Base-by-base conservation (phyloP, 2,329 filamentous ascomycete genomes). In the Seiridium cupressi region DNA sequence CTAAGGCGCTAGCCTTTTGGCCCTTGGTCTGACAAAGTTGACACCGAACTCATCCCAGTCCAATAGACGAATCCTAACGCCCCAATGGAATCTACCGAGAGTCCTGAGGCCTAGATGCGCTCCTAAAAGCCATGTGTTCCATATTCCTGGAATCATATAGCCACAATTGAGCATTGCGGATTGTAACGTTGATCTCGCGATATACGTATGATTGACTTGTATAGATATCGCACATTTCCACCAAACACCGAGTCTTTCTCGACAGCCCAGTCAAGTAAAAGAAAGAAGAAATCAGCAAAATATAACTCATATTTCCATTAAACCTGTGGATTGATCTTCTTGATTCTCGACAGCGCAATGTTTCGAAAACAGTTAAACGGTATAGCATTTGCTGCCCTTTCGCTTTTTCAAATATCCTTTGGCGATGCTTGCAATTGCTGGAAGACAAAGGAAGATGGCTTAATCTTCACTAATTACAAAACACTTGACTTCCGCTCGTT, bases 361-460 rank as follows among this genome's bases (percentile, higher is more conserved):
- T 18, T 53, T 18, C 34, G 13, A 53, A 8, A 11, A 4, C 49
- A 40, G n/a, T 35, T 53, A 5, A 31, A 53, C 11, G 32, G 5
- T 36, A 11, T 53, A 36, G 34, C 34, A 40, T 13, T 53, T 38
- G 49, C 49, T 38, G 34, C 49, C 34, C 32, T 53, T 38, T 31
- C 49, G 8, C 49, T 53, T 38, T 53, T 18, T 6, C 49, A 53
- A 13, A 38, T 18, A 36, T 18, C n/a, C 10, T 36, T 53, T 32
- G 35, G 32, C 38, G 34, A 31, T 38, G 11, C 49, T 18, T 53
- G 49, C 34, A 34, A 53, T 38, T 53, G 49, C 34, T 53, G 49
- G 49, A 53, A 36, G 49, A 53, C 32, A 11, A 53, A 53, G 49
- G 49, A 53, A n/a, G 49, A 53, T 53, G 49, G 49, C 18, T 11